Evolutionary conservation across 441 rosid genomes (phyloP).

Genomic region (Raphanus hybrid): DNA sequence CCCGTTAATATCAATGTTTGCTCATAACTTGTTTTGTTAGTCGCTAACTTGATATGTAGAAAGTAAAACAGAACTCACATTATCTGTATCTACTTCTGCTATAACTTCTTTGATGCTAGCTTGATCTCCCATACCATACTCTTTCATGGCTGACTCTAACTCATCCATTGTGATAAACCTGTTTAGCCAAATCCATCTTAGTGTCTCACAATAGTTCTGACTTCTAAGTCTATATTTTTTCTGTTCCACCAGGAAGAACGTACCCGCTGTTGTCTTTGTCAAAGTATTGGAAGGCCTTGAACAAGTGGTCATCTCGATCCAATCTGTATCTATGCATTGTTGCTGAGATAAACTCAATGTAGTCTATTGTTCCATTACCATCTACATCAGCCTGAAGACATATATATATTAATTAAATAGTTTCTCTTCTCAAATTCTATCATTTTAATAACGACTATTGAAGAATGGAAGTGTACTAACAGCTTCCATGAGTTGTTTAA

Average conservation of each 20-base stretch:
- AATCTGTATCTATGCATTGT: slow-evolving; percentile 83
- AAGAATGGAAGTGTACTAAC: neutral
- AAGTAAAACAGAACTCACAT: slow-evolving; percentile 29
- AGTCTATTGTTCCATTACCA: neutral
- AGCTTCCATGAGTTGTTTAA: slow-evolving; percentile 8
- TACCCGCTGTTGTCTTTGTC: slow-evolving; percentile 91
- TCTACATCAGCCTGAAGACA: slow-evolving; percentile 1
- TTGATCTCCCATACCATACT: slow-evolving; percentile 81
- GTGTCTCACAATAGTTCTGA: neutral
- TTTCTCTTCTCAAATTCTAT: neutral
- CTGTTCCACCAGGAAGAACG: slow-evolving; percentile 41
- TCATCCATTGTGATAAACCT: slow-evolving; percentile 75
- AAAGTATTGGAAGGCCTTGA: slow-evolving; percentile 80
- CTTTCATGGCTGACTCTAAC: slow-evolving; percentile 78
- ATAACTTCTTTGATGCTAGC: slow-evolving; percentile 75
- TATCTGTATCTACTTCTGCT: slow-evolving; percentile 10
- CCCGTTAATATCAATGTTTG: neutral
- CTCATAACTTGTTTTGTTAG: neutral
- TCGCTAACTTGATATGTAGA: neutral
- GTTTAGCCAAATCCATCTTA: neutral
- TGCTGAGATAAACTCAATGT: slow-evolving; percentile 45
- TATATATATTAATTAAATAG: neutral
- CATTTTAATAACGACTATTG: neutral
- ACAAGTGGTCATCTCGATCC: slow-evolving; percentile 83
- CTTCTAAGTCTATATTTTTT: neutral